Percentiles rank a stretch among this genome's conserved stretches.
Evolutionary conservation across 2,329 filamentous ascomycete species (phyloP).

Genomic region (Calonectria crousiana): DNA sequence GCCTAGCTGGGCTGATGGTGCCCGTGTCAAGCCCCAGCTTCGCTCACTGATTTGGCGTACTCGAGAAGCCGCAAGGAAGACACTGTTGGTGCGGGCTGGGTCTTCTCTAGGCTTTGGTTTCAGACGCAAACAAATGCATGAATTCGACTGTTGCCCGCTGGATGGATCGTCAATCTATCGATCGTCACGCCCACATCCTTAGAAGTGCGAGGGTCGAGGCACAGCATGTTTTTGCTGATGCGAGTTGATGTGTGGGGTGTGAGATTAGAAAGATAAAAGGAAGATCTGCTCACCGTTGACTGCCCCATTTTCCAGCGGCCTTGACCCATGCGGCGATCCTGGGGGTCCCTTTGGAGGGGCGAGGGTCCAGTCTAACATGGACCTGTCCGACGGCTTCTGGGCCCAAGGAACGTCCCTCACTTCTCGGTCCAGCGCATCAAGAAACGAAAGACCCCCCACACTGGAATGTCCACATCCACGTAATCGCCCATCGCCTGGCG

Average conservation of each 20-base stretch:
- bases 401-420: background rate
- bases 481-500: background rate
- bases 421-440: background rate
- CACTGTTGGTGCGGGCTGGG: background rate
- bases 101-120: background rate
- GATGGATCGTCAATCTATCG: background rate
- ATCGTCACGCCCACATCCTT: background rate
- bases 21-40: background rate
- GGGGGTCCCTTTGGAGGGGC: background rate
- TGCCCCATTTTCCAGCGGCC: background rate
- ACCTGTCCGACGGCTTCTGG: background rate
- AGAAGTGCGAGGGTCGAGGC: background rate
- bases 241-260: background rate
- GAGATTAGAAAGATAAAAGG: background rate
- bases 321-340: slow-evolving; percentile 8
- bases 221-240: background rate
- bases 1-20: slow-evolving; percentile 13
- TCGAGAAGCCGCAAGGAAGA: background rate
- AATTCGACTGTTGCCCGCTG: background rate
- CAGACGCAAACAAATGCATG: background rate
- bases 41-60: background rate
- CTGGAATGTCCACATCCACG: background rate
- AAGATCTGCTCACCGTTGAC: background rate
- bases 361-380: background rate
- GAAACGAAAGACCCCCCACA: background rate